Percentiles rank a stretch among this genome's conserved stretches.
Evolutionary conservation across 805 yeast genomes (phyloP).

Genomic region (Myxozyma kluyveri): DNA sequence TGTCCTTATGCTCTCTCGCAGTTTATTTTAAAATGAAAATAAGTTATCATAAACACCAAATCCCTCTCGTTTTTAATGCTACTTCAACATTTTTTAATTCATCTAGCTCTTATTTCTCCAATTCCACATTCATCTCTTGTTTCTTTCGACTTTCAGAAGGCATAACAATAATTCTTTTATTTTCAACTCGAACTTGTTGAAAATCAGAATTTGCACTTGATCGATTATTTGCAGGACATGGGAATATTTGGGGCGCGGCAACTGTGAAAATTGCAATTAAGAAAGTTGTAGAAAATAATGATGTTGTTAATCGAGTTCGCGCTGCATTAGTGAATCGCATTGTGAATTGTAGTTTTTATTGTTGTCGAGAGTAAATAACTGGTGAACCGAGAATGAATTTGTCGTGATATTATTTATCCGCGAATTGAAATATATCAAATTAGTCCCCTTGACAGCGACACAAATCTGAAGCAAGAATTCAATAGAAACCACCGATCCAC

Average conservation of each 20-base stretch:
- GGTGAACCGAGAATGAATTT: neutral
- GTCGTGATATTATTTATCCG: no score
- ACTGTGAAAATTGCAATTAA: slow-evolving; percentile 69
- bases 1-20: no score
- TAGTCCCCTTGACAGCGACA: neutral
- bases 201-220: slow-evolving; percentile 24
- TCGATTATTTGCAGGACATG: slow-evolving; percentile 37
- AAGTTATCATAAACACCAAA: no score
- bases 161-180: slow-evolving; percentile 2
- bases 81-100: no score
- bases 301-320: slow-evolving; percentile 56
- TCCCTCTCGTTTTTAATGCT: no score
- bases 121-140: neutral
- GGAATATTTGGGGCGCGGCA: slow-evolving; percentile 44
- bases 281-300: slow-evolving; percentile 70
- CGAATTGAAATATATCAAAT: neutral
- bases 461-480: neutral
- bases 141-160: neutral
- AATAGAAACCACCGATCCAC: neutral
- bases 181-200: slow-evolving; percentile 9
- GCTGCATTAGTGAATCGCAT: slow-evolving; percentile 61
- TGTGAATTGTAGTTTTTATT: no score
- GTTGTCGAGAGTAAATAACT: neutral
- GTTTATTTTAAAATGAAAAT: no score
- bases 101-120: no score